Base-by-base conservation (phyloP, 768 basidiomycete species). In the Chalciporus chontae region DNA sequence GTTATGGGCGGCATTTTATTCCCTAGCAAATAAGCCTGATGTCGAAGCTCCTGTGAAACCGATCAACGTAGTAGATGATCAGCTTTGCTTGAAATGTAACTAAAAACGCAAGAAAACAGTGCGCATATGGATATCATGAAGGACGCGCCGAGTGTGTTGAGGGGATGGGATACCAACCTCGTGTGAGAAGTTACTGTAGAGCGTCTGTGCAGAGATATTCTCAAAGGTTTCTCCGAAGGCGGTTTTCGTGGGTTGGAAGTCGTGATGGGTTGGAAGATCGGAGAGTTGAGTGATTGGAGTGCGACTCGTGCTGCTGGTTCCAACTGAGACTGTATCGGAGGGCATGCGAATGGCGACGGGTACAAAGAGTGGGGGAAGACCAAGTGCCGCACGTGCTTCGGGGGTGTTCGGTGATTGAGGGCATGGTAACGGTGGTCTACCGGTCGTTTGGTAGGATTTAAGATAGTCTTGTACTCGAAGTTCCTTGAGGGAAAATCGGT, bases 401-500 rank as follows among this genome's bases (percentile, higher is more conserved):
- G 72, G 68, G 17, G 70, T 71, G n/a, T 69, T 63, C 0, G 83
- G 83, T 3, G 71, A 62, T 45, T 67, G 70, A 0, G 81, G 77
- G 32, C 71, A 73, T 8, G 81, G 79, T 14, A 45, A 57, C 4
- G 83, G 83, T 5, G 77, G 72, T 36, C 66, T 59, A 14, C 77
- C 74, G 0, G 78, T 79, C 0, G 72, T 54, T 24, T 55, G 61
- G 56, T 79, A 83, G 0, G 77, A 72, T 18, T 63, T 64, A 24
- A 81, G 53, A 54, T 85, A 85, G 59, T 83, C 83, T 32, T 73
- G 67, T 5, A 74, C 55, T 34, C 83, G 77, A 21, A 73, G 64
- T 70, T 85, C 83, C 83, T 85, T 53, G 31, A 24, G 5, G 13
- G 32, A 23, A 9, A 37, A 41, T n/a, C 42, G 45, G 9, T 3